Base-by-base conservation (phyloP, 371 early-diverging fungal genomes). In the Apophysomyces trapeziformis region DNA sequence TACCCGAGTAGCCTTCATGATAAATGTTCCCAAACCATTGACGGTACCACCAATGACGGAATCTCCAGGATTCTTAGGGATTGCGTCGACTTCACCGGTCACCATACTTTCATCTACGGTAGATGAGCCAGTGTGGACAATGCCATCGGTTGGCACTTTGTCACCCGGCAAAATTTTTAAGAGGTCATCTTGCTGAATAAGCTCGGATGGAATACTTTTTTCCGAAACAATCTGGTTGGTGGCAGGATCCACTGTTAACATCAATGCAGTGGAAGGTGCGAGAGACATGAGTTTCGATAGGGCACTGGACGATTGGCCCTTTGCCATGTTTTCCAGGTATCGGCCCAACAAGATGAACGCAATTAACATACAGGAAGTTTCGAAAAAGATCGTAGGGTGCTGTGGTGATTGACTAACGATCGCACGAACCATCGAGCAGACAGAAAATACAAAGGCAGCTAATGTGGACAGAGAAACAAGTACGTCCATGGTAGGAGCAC, bases 71-170 rank as follows among this genome's bases (percentile, higher is more conserved):
- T 69, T 72, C 74, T 99, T 99, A 67, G 57, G 63, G 38, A 99
- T 92, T 0, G 98, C 95, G 21, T 95, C 78, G 13, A 93, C 89
- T 78, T 99, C 99, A 43, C 99, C 99, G 0, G 99, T 99, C 0
- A 99, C 90, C 81, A 99, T 94, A 60, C 96, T 93, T 80, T 99
- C 99, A 79, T 99, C 99, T 7, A 99, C 88, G 36, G 89, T 83
- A 5, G 95, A 90, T 8, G 79, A 58, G 4, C 99, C 99, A 13
- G 76, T 79, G n/a, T 90, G 74, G 7, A 99, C 81, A 1, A 83
- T 67, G n/a, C 96, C 98, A 75, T 99, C 99, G 0, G 95, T 89
- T 4, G 98, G 96, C 36, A 98, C 80, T 61, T 94, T 93, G 72
- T 97, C 96, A 35, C 97, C 97, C 1, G 99, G 97, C 5, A 95